Percentiles rank a stretch among this genome's conserved stretches.
Conservation (phyloP, 768 basidiomycete genomes). For the Auriscalpium microsporum region DNA sequence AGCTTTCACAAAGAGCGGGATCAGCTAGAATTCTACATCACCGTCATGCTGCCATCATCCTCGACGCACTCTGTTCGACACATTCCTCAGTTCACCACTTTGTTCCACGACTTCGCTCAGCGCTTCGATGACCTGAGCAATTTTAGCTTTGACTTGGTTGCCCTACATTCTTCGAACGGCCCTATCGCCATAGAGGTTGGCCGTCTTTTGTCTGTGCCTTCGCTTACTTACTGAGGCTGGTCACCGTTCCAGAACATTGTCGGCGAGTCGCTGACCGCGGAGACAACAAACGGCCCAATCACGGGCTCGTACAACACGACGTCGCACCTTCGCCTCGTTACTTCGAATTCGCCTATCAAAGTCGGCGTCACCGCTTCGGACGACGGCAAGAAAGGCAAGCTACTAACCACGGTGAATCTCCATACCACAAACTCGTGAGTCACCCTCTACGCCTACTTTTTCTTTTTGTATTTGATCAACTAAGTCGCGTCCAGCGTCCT, state of each 20-base stretch:
- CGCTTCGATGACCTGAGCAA: slow-evolving; percentile 21
- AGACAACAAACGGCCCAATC: slow-evolving; percentile 28
- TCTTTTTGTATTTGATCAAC: no score
- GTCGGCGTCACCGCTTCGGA: slow-evolving; percentile 21
- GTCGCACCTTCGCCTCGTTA: slow-evolving; percentile 20
- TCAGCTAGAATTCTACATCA: slow-evolving; percentile 21
- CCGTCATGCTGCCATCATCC: slow-evolving; percentile 22
- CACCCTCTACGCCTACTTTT: no score
- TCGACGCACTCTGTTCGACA: no score
- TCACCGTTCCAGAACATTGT: slow-evolving; percentile 23
- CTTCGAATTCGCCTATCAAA: slow-evolving; percentile 26
- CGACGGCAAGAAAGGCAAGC: slow-evolving; percentile 10
- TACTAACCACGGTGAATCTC: slow-evolving; percentile 25
- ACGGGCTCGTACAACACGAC: slow-evolving; percentile 28
- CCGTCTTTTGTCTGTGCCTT: not conserved
- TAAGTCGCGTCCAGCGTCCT: slow-evolving; percentile 22
- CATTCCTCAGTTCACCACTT: no score
- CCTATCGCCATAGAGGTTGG: slow-evolving; percentile 25
- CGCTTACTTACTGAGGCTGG: not conserved
- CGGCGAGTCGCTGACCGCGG: slow-evolving; percentile 15
- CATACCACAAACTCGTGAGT: slow-evolving; percentile 37
- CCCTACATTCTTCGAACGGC: slow-evolving; percentile 17
- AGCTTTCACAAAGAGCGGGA: not conserved
- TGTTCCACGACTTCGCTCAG: slow-evolving; percentile 17
- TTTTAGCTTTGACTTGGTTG: slow-evolving; percentile 22